Evolutionary conservation across 331 rosid species (phyloP).

Genomic region (Spiraea crenata): DNA sequence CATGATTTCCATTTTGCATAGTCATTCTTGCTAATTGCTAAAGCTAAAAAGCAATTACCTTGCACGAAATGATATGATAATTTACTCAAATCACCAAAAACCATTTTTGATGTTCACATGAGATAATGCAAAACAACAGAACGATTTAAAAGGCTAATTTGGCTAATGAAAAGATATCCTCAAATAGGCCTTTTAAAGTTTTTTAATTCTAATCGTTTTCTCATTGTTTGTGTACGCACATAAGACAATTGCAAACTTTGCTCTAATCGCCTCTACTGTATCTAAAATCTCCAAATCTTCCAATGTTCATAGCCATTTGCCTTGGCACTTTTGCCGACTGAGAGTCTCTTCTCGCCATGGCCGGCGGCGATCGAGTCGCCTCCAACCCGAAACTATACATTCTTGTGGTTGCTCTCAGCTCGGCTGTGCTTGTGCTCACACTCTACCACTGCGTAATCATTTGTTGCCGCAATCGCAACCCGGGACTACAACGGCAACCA

Average conservation of each 20-base stretch:
- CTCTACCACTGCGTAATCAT: constrained; percentile 28
- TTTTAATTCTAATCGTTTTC: neutral
- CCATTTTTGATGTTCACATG: neutral
- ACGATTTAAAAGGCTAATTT: neutral
- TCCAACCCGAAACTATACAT: constrained; percentile 5
- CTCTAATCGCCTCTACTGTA: neutral
- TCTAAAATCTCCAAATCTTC: neutral
- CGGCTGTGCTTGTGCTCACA: constrained; percentile 22
- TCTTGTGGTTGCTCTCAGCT: constrained; percentile 21
- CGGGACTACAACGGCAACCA: neutral
- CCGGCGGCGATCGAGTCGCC: neutral
- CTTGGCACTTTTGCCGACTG: neutral
- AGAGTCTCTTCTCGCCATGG: constrained; percentile 1
- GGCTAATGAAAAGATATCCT: too few relatives aligned
- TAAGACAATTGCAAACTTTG: neutral
- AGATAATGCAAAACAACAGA: neutral
- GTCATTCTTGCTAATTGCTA: neutral
- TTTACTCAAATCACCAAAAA: neutral
- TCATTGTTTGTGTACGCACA: neutral
- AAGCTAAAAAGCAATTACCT: neutral
- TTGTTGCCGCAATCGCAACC: constrained; percentile 23
- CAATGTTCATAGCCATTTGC: neutral
- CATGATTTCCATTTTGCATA: neutral
- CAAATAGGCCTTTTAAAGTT: too few relatives aligned
- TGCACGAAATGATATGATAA: neutral